Base-by-base conservation (phyloP, 768 basidiomycete species). In the Lactifluus subvellereus region DNA sequence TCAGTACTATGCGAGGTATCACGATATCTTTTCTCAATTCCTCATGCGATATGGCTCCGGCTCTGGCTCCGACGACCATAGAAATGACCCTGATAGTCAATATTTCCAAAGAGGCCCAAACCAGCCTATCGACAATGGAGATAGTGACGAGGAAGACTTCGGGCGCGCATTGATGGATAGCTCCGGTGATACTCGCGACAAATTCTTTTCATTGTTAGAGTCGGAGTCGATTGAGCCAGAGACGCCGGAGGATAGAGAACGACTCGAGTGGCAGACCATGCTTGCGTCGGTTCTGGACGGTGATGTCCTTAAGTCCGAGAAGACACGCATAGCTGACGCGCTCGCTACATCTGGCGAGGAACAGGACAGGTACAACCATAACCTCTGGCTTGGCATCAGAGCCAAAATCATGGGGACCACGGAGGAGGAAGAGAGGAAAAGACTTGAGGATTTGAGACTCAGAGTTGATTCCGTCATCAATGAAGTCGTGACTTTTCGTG, bases 231-330 rank as follows among this genome's bases (percentile, higher is more conserved):
- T 82, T 55, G 80, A 86, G 61, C 86, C 88, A 30, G 82, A 84
- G 47, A 87, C 89, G 2, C 77, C 80, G 57, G 84, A 89, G 69
- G 89, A 93, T 70, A 80, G 83, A 65, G 90, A 94, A 69, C 80
- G 95, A 32, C 74, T 95, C 53, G 94, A 97, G 74, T 98, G 97
- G 97, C 94, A 95, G 74, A 88, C 88, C 18, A 89, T 98, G 86
- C 84, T 98, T 37, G 84, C 91, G 13, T 96, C 94, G 35, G 96
- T 98, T 30, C 80, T 99, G 51, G 84, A 85, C 35, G 95, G 97
- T 10, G 95, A 98, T 69, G 94, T 99, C 11, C 83, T 99, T 66
- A 92, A 89, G 72, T 89, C 92, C 0, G 97, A 98, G 77, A 97
- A 94, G 76, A 90, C 89, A 30, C 85, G 97, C 60, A 94, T 98